A percentile compares a stretch with the other conserved stretches of the same genome.
These are phyloP conservation scores for Cytospora mali DNA, from an alignment of 2,329 filamentous ascomycete species.

Conservation along the genomic window DNA sequence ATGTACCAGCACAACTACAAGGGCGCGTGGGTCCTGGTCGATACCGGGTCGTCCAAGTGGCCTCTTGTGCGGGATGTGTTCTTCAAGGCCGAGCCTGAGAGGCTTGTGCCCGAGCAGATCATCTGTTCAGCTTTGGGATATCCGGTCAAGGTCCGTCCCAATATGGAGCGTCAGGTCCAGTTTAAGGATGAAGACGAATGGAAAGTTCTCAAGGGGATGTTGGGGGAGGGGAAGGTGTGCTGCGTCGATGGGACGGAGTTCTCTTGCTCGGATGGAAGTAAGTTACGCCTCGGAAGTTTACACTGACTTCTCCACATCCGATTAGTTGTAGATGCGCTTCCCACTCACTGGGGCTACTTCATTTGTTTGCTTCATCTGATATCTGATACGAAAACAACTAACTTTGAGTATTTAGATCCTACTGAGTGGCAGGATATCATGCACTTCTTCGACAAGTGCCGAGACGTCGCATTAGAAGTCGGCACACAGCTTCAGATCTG, in stretches of 20 bases:
- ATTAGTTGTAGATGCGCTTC: too few species aligned
- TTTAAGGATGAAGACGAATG: background rate
- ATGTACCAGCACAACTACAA: background rate
- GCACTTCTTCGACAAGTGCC: background rate
- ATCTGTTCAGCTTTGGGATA: background rate
- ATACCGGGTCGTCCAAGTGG: background rate
- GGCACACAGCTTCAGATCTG: background rate
- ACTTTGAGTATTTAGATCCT: background rate
- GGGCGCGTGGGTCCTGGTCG: conserved; percentile 9
- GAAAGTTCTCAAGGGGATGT: background rate
- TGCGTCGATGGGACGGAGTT: background rate
- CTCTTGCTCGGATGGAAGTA: background rate
- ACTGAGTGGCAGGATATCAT: background rate
- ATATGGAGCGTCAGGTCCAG: background rate
- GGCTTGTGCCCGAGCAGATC: background rate
- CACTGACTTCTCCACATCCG: too few species aligned
- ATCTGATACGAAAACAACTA: background rate
- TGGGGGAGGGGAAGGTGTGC: background rate
- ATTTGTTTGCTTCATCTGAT: background rate
- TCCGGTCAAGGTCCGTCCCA: background rate
- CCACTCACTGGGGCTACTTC: too few species aligned
- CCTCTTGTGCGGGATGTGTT: conserved; percentile 1
- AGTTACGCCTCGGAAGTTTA: too few species aligned
- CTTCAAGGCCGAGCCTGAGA: background rate
- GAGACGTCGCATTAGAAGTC: background rate